Base-by-base conservation (phyloP, 441 rosid species). In the Jatropha podagrica region DNA sequence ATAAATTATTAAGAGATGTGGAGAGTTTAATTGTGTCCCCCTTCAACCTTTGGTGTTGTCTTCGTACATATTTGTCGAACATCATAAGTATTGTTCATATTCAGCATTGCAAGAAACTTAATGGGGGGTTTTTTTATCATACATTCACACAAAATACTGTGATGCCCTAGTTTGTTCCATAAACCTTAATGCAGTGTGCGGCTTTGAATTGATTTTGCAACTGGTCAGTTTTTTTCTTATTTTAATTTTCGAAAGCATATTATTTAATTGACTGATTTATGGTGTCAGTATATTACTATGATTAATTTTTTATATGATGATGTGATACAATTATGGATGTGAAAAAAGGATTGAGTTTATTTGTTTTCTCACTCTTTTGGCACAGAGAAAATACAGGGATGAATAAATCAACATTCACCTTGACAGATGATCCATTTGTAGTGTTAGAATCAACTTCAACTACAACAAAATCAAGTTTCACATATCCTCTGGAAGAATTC, bases 361-460 rank as follows among this genome's bases (percentile, higher is more conserved):
- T 27, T 20, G 67, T 65, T 26, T 27, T 72, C 12, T 72, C 61
- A 13, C 73, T 9, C 27, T 55, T 76, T 54, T 71, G 60, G 63
- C 49, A 52, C 81, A 86, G 89, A 69, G 76, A 65, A 58, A 72
- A 73, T 48, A 52, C 37, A 55, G 74, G 82, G 65, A 76, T 84
- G 69, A 61, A 85, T 12, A 64, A 80, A 63, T 67, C 90, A 2
- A 74, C 84, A 72, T 83, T 81, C 76, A 69, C 72, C 38, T 72
- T 80, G 66, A 65, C 77, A 18, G 86, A 85, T 46, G 97, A 91
- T 69, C 97, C 96, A 64, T 92, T 92, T 77, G 83, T 77, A 65
- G 84, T 92, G 71, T 83, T 92, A 42, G 96, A 90, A 84, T 78
- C 89, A 17, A 75, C 85, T 59, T 87, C 86, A 37, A 81, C 82